Percentiles rank a stretch among this genome's conserved stretches.
Evolutionary conservation across 2,329 filamentous ascomycete genomes (phyloP).

Genomic region (Colletotrichum siamense): DNA sequence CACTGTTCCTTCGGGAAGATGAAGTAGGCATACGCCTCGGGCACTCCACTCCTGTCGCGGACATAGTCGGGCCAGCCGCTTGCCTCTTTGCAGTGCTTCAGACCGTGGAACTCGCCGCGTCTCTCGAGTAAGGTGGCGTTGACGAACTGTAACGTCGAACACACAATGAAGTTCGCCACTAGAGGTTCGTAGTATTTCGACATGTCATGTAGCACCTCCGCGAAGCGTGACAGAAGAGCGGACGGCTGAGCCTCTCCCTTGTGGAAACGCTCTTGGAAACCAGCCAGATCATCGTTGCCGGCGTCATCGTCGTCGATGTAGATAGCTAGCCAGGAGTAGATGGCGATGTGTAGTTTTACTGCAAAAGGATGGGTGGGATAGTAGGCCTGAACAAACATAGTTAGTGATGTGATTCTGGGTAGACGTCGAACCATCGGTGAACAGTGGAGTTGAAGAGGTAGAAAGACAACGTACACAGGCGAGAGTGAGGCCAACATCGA

Average conservation of each 20-base stretch:
- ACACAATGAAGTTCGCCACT: not conserved
- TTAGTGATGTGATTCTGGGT: not conserved
- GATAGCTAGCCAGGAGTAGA: not conserved
- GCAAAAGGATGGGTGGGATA: not conserved
- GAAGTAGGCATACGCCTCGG: not conserved
- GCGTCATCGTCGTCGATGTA: not conserved
- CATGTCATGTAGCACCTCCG: not conserved
- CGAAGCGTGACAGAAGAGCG: not conserved
- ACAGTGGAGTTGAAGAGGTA: too few species aligned
- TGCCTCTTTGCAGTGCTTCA: not conserved
- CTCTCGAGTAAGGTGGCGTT: accelerated
- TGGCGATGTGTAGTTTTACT: not conserved
- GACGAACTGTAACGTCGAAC: not conserved
- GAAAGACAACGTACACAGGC: not conserved
- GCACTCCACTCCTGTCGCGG: not conserved
- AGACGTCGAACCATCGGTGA: not conserved
- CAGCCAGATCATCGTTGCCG: not conserved
- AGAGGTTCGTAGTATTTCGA: not conserved
- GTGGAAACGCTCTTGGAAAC: not conserved
- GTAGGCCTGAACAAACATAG: not conserved
- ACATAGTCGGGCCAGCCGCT: not conserved
- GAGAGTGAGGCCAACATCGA: not conserved
- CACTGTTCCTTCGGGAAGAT: not conserved
- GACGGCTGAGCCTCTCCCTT: not conserved
- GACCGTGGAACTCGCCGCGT: not conserved